Evolutionary conservation across 1,284 basidiomycete genomes (phyloP).

Genomic region (Malassezia brasiliensis): DNA sequence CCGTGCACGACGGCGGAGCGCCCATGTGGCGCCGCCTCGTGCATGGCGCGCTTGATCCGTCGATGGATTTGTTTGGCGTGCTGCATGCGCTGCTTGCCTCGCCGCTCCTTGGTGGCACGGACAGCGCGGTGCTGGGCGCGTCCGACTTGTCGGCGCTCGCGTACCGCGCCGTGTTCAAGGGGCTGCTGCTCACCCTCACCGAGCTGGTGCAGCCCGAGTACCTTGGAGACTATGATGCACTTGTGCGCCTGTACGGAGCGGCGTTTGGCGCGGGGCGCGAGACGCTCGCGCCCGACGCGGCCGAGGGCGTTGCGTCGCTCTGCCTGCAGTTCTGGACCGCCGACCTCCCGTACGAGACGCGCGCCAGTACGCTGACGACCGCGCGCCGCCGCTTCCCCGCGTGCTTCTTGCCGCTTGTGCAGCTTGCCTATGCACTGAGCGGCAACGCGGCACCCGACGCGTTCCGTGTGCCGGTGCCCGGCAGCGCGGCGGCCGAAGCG

Average conservation of each 20-base stretch:
- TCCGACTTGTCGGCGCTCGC: conserved; percentile 62
- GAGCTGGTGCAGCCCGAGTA: conserved; percentile 64
- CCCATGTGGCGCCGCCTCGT: conserved; percentile 47
- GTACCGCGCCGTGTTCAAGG: conserved; percentile 72
- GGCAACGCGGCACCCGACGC: conserved; percentile 18
- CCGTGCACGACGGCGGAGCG: conserved; percentile 29
- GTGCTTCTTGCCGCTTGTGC: conserved; percentile 61
- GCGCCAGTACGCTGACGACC: conserved; percentile 64
- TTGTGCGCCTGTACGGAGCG: conserved; percentile 68
- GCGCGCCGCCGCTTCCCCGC: conserved; percentile 70
- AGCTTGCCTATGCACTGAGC: conserved; percentile 65
- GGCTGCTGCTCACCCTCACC: conserved; percentile 57
- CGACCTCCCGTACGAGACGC: conserved; percentile 57
- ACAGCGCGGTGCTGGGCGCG: conserved; percentile 10
- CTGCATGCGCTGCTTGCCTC: conserved; percentile 38
- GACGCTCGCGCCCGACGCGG: conserved; percentile 20
- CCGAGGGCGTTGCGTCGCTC: conserved; percentile 60
- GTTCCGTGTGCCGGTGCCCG: background rate
- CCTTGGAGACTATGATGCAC: conserved; percentile 54
- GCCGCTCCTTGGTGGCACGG: conserved; percentile 32
- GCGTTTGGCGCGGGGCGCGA: conserved; percentile 56
- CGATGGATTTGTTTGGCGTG: conserved; percentile 36
- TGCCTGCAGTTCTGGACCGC: conserved; percentile 68
- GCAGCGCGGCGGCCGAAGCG: conserved; percentile 40
- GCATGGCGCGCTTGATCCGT: conserved; percentile 44